Evolutionary conservation across 768 basidiomycete species (phyloP), one percentile per base, ranked within the genome.

Genomic region (Saitozyma sp.): DNA sequence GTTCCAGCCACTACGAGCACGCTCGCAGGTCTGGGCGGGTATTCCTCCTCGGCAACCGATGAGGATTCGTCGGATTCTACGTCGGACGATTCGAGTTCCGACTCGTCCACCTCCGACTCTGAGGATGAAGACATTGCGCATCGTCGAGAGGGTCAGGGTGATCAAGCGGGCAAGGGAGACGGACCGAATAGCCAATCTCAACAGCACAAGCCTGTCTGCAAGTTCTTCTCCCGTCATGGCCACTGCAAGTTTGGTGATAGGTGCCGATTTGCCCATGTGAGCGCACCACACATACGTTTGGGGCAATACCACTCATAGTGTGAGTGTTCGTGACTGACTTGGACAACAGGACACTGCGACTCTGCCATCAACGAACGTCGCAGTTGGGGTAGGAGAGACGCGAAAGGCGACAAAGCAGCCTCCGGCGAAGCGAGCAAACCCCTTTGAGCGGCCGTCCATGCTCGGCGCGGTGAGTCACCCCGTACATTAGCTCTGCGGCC

Each of bases 381-480:
- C 29, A 5, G 29, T 29, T 5, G 29, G 29, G 29, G 29, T 29
- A 29, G 29, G 29, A 29, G 29, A 29, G 5, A 45, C 13, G 42
- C 29, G 42, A 63, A 68, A 45, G 7, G 13, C 20, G 50, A 16
- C 63, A 46, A 66, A 39, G 54, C 65, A 62, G 53, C 65, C 66
- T 3, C 58, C 53, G 9, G 56, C 53, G n/a, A 67, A 64, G 49
- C 57, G 51, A 7, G 56, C 55, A 1, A 76, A 74, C 53, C 63
- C 69, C 8, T 76, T 73, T 52, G 67, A 62, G 8, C 84, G 88
- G 17, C 84, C 89, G 8, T 86, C 86, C 14, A 83, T 96, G 17
- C 80, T 96, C 59, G 88, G 89, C 63, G 92, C 88, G 70, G 92
- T 93, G 78, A 75, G 86, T 79, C 54, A 38, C n/a, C n/a, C 29